Conservation (phyloP, 805 yeast species). For the Candida sphagnicola region DNA sequence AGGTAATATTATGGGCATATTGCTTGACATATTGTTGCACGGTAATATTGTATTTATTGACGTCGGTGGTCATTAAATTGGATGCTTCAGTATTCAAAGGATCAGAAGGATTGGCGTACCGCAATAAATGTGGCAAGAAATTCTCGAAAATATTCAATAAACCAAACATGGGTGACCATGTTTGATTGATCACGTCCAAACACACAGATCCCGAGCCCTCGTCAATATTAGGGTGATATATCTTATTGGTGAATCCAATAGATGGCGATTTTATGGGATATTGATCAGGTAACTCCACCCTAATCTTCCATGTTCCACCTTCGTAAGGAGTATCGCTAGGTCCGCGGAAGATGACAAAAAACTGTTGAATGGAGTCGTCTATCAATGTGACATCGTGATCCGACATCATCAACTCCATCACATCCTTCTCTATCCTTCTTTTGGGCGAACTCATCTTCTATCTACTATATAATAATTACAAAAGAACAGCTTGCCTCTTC, state of each 20-base stretch:
- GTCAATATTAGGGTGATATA: conserved; percentile 94
- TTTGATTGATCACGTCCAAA: conserved; percentile 92
- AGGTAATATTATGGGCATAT: conserved; percentile 43
- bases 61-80: conserved; percentile 67
- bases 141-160: conserved; percentile 86
- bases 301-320: conserved; percentile 85
- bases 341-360: conserved; percentile 79
- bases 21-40: conserved; percentile 71
- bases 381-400: conserved; percentile 83
- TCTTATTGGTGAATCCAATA: conserved; percentile 86
- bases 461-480: too few species aligned
- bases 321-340: conserved; percentile 82
- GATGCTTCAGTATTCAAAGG: conserved; percentile 93
- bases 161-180: conserved; percentile 98
- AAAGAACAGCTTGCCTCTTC: too few species aligned
- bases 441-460: conserved; percentile 54
- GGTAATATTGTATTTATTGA: conserved; percentile 57
- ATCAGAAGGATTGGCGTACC: conserved; percentile 92
- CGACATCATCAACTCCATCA: conserved; percentile 94
- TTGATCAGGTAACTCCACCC: conserved; percentile 91
- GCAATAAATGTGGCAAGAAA: conserved; percentile 84
- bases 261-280: conserved; percentile 96
- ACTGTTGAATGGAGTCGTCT: conserved; percentile 77
- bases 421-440: conserved; percentile 88
- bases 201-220: conserved; percentile 89